Conservation (phyloP, 1,139 yeast species). For the Scheffersomyces insectosa region DNA sequence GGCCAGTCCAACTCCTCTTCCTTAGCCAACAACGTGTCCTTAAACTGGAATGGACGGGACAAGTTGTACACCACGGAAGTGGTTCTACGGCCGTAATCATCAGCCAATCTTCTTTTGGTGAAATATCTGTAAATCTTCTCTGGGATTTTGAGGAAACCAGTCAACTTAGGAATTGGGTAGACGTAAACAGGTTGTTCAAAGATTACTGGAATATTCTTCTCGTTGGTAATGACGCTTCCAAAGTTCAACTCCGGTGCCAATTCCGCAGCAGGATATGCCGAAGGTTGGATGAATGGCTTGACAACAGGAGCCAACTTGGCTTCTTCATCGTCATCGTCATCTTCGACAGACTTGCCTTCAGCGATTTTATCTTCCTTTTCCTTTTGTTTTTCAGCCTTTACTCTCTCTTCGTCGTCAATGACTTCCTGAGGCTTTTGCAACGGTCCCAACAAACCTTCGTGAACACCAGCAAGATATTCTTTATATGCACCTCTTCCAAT, state of each 20-base stretch:
- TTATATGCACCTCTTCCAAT: conserved; percentile 95
- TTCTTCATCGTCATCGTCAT: conserved; percentile 19
- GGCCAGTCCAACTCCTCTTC: conserved; percentile 95
- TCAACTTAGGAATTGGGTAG: conserved; percentile 68
- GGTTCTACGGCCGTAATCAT: conserved; percentile 65
- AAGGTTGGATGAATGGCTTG: conserved; percentile 61
- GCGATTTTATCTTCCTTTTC: conserved; percentile 14
- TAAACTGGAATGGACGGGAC: conserved; percentile 55
- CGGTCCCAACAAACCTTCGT: conserved; percentile 95
- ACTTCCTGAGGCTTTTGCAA: conserved; percentile 59
- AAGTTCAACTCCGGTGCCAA: conserved; percentile 64
- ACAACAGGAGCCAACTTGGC: conserved; percentile 49
- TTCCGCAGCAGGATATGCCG: conserved; percentile 51
- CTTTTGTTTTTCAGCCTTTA: conserved; percentile 17
- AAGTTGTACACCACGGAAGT: conserved; percentile 58
- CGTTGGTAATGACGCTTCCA: conserved; percentile 22
- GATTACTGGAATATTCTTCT: conserved; percentile 53
- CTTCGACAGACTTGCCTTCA: conserved; percentile 13
- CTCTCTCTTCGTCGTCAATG: conserved; percentile 30
- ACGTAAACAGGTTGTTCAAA: conserved; percentile 77
- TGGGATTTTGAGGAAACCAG: conserved; percentile 80
- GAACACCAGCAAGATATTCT: conserved; percentile 86
- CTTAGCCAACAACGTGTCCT: conserved; percentile 55
- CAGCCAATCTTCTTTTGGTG: conserved; percentile 69
- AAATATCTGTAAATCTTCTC: conserved; percentile 77